Conservation (phyloP, 2,329 filamentous ascomycete species). For the Karstenula rhodostoma region DNA sequence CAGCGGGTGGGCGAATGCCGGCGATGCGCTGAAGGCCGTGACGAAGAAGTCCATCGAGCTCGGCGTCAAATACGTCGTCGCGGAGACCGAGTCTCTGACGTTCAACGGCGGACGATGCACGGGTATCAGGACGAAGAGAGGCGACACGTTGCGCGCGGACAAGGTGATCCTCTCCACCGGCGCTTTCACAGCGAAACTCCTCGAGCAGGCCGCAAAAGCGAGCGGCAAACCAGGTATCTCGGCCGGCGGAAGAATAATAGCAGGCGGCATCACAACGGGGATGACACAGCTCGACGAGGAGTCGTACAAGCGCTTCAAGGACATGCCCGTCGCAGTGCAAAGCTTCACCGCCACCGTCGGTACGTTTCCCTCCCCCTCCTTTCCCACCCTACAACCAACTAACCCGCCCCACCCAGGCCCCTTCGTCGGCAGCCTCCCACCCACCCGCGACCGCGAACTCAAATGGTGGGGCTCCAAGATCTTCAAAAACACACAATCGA, state of each 20-base stretch:
- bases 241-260: slow-evolving; percentile 61
- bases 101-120: slow-evolving; percentile 59
- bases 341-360: slow-evolving; percentile 39
- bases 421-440: slow-evolving; percentile 44
- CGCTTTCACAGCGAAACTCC: slow-evolving; percentile 53
- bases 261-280: slow-evolving; percentile 62
- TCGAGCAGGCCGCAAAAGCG: slow-evolving; percentile 58
- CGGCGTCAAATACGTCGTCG: slow-evolving; percentile 67
- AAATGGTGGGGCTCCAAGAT: slow-evolving; percentile 48
- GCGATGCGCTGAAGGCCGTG: slow-evolving; percentile 63
- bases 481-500: slow-evolving; percentile 45
- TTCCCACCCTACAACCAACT: background rate
- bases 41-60: slow-evolving; percentile 62
- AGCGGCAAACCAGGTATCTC: slow-evolving; percentile 60
- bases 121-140: slow-evolving; percentile 46
- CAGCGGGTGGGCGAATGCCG: slow-evolving; percentile 71
- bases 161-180: slow-evolving; percentile 52
- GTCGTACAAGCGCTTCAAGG: slow-evolving; percentile 34
- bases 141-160: slow-evolving; percentile 35
- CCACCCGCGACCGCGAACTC: slow-evolving; percentile 43
- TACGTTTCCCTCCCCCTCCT: background rate
- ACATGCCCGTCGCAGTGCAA: slow-evolving; percentile 48
- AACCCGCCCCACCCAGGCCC: slow-evolving; percentile 25
- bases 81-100: slow-evolving; percentile 59
- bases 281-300: slow-evolving; percentile 56